Evolutionary conservation across 176 grass and related monocot genomes (phyloP), one percentile per base, ranked within the genome.

Genomic region (Oropetium thomaeum): DNA sequence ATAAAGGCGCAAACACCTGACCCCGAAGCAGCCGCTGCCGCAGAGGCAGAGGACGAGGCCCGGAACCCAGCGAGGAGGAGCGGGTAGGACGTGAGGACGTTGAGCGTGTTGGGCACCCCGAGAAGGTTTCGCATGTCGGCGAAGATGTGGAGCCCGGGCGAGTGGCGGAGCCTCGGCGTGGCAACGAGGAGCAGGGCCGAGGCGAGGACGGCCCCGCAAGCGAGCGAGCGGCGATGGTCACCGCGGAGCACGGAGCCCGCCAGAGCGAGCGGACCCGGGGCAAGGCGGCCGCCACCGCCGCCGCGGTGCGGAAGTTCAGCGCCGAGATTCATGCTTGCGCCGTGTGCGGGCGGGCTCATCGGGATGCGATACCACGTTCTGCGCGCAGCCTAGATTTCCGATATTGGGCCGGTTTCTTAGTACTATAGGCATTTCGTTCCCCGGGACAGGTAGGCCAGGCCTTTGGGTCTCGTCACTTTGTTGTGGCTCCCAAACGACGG

Each of bases 71-170:
- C 73, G 5, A 94, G 95, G 31, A 98, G 86, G 49, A 94, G 82
- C 55, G 95, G 95, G 27, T 93, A 94, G 16, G 83, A 75, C 0
- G 91, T 98, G 62, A 94, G 67, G 30, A 98, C 95, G 74, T 98
- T 94, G 49, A 98, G 81, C 52, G 91, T 94, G 71, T 98, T 98
- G 67, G 95, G 91, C 30, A 98, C 91, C 26, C 95, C 95, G 53
- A 98, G 68, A 71, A 98, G 81, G 79, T 93, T 98, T 71, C 95
- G 90, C 95, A 89, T 94, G 71, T 98, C 95, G 40, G 95, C 95
- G 86, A 98, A 98, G 31, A 87, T 79, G 81, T 98, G 95, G 83
- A 93, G 84, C 75, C 89, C 86, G 4, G 84, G 91, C 31, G 91
- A 84, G 84, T 89, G 91, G 59, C 87, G 89, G 82, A 99, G 71